Base-by-base conservation (phyloP, 257 asterid species). In the Lavandula angustifolia region DNA sequence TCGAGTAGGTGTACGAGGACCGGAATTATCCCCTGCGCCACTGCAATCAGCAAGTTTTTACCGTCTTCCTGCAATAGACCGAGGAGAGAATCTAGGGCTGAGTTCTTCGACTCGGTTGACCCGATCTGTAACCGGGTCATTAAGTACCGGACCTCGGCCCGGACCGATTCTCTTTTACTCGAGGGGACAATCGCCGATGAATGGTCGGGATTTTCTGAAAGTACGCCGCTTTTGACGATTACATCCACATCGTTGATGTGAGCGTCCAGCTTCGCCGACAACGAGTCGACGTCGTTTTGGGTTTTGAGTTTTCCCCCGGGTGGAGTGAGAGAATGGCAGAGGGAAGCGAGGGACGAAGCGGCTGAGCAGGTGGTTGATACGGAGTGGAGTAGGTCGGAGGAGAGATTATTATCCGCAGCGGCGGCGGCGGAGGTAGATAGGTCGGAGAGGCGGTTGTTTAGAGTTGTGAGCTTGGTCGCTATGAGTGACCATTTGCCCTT, bases 121-220 rank as follows among this genome's bases (percentile, higher is more conserved):
- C 99, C 99, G 79, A 92, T 89, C 89, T 92, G 99, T 17, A 92
- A 69, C 41, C 95, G 81, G 66, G 99, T 87, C 18, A 85, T 73
- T 65, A 92, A 60, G 47, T 76, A 79, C 31, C 89, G 79, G 16
- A 89, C 75, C 81, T 89, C 99, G 16, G 77, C 80, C 62, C 95
- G 77, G 52, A 80, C 78, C 6, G 85, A 78, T 44, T 85, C 96
- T 18, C 85, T 75, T 41, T 70, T 74, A 9, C 64, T 57, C 56
- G 82, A 64, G 2, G 82, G 69, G 37, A 38, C 72, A 2, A 66
- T 61, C 11, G 70, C 18, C 12, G 64, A 9, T 0, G 74, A 32
- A 50, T 54, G 77, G 29, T 71, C 67, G 38, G 58, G 71, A 73
- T 48, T 71, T 16, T 67, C 77, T 0, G 71, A 54, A 3, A 84